Base-by-base conservation (phyloP, 345 rosid genomes). In the Lepidium sativum region DNA sequence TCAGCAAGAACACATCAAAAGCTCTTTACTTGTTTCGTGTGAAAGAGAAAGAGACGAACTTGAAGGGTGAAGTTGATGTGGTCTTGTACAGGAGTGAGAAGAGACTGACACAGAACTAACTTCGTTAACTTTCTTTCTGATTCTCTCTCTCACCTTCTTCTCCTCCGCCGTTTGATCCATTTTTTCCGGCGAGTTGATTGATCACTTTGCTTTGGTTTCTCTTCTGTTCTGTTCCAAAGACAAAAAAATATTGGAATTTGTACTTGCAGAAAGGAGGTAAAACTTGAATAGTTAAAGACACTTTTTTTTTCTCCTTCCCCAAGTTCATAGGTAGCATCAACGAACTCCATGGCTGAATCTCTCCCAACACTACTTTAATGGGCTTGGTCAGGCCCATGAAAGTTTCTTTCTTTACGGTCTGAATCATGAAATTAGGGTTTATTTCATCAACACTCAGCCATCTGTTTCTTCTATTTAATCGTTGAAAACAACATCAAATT, bases 41-140 rank as follows among this genome's bases (percentile, higher is more conserved):
- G 6, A 58, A 37, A 54, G 32, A 62, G 14, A 44, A 16, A 37
- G 14, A 44, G 14, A 40, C 44, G 41, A 61, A 84, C 98, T 85
- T 92, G 98, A 67, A 92, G 94, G 18, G 89, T 89, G 86, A 84
- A 92, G 72, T 84, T 86, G 79, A 92, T 78, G 64, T 92, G 97
- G 65, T 92, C 91, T 77, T 89, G 91, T 8, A 92, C 67, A 5
- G 88, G 84, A 34, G 86, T 57, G 59, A 92, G 96, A 9, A 87
- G 91, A 63, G 83, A 33, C 63, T 89, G 91, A 91, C 15, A 91
- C 81, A 2, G 52, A 54, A 70, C 88, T 87, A 11, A 92, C 97
- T 55, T 92, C 80, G 47, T 79, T 74, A 3, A 89, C 83, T 68
- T 79, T 89, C 72, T 72, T 73, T 59, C 85, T 81, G 72, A 89